Evolutionary conservation across 2,329 filamentous ascomycete genomes (phyloP).

Genomic region (Trichophyton schoenleinii): DNA sequence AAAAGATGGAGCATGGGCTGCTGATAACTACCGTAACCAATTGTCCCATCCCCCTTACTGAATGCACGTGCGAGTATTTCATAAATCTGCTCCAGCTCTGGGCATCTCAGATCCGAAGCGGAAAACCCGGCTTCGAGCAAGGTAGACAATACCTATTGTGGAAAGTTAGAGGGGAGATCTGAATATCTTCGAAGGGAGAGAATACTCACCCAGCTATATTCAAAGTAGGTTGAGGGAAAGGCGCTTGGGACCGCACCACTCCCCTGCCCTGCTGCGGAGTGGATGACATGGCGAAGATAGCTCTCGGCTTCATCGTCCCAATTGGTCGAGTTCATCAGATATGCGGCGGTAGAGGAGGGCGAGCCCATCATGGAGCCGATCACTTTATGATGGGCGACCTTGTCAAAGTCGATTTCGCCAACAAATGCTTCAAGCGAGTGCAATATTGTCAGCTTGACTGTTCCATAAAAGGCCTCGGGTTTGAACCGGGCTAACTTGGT

Average conservation of each 20-base stretch:
- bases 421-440: constrained; percentile 32
- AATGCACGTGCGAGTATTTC: background rate
- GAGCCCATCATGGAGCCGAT: constrained; percentile 28
- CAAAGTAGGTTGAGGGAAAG: constrained; percentile 21
- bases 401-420: constrained; percentile 27
- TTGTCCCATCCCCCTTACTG: no score
- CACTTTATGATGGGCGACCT: constrained; percentile 22
- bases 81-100: background rate
- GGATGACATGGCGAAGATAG: constrained; percentile 19
- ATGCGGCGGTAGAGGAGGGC: constrained; percentile 31
- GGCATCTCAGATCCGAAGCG: background rate
- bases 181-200: no score
- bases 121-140: background rate
- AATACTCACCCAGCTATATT: constrained; percentile 17
- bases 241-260: constrained; percentile 18
- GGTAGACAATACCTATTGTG: no score
- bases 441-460: constrained; percentile 20
- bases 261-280: constrained; percentile 2
- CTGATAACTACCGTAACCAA: no score
- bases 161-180: no score
- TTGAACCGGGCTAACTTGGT: constrained; percentile 20
- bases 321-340: constrained; percentile 20
- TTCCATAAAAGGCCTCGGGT: constrained; percentile 20
- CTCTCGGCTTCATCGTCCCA: constrained; percentile 26
- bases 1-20: no score